These are phyloP conservation scores for Aspergillus brunneoviolaceus DNA, from an alignment of 2,329 filamentous ascomycete species.

Conservation along the genomic window DNA sequence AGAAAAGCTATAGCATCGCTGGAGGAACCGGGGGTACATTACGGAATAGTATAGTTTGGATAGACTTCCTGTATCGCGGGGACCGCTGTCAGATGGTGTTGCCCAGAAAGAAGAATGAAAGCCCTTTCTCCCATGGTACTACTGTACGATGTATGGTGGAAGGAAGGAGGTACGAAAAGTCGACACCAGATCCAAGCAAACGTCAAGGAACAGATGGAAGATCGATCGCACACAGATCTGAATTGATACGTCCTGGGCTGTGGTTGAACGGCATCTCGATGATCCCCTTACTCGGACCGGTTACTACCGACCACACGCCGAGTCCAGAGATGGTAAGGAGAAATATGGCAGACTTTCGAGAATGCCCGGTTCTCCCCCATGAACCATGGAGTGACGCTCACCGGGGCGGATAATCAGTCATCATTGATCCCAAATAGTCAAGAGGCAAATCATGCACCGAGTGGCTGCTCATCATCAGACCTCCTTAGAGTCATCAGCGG, in stretches of 20 bases:
- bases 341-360: conserved; percentile 1
- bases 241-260: not conserved
- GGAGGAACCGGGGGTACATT: not conserved
- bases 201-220: not conserved
- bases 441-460: conserved; percentile 1
- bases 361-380: conserved; percentile 5
- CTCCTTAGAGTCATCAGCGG: not conserved
- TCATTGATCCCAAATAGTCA: not conserved
- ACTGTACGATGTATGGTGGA: not conserved
- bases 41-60: not conserved
- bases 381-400: not conserved
- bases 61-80: not conserved
- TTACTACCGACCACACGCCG: not conserved
- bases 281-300: not conserved
- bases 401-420: conserved; percentile 5
- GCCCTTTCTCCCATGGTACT: not conserved
- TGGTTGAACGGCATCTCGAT: not conserved
- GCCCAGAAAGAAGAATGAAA: not conserved
- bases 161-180: not conserved
- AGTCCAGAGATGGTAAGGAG: not conserved
- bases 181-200: not conserved
- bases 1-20: not conserved
- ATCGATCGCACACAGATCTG: not conserved
- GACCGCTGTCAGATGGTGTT: not conserved
- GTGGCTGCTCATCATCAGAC: conserved; percentile 5